Conservation (phyloP, 306 rosid genomes). For the Lathyrus sativus region DNA sequence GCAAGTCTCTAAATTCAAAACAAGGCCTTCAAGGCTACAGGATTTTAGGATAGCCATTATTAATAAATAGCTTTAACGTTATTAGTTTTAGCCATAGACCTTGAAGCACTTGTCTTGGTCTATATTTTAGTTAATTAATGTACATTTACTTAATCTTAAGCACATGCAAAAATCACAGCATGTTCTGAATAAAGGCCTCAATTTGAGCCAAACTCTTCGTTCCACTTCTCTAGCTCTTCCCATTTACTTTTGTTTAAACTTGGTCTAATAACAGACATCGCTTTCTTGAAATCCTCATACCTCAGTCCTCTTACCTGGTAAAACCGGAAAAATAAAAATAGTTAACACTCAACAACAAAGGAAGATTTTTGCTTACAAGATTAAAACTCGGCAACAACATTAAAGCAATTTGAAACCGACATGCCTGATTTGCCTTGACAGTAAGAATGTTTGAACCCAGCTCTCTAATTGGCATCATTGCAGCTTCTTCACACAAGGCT, state of each 20-base stretch:
- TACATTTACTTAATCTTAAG: constrained; percentile 27
- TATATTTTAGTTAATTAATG: constrained; percentile 19
- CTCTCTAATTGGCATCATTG: constrained; percentile 98
- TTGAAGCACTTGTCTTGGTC: constrained; percentile 21
- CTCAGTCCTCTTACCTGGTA: constrained; percentile 73
- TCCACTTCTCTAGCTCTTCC: constrained; percentile 93
- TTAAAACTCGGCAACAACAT: neutral
- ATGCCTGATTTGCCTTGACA: constrained; percentile 81
- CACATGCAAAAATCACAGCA: neutral
- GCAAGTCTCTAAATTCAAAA: constrained; percentile 2
- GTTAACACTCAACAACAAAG: neutral
- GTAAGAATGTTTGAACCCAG: constrained; percentile 85
- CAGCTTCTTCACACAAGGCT: constrained; percentile 99
- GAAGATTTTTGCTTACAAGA: constrained; percentile 8
- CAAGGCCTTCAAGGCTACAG: constrained; percentile 10
- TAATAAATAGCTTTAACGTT: constrained; percentile 14
- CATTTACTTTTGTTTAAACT: constrained; percentile 91
- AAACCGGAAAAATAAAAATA: constrained; percentile 10
- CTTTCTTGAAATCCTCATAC: constrained; percentile 74
- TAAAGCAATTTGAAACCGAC: constrained; percentile 21
- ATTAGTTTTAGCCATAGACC: constrained; percentile 21
- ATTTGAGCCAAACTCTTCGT: constrained; percentile 85
- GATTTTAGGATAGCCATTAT: constrained; percentile 33
- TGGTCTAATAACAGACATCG: constrained; percentile 84
- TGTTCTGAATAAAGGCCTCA: constrained; percentile 42